Percentiles rank a stretch among this genome's conserved stretches.
These are phyloP conservation scores for Candida insectalens DNA, from an alignment of 805 yeast species.

Conservation along the genomic window DNA sequence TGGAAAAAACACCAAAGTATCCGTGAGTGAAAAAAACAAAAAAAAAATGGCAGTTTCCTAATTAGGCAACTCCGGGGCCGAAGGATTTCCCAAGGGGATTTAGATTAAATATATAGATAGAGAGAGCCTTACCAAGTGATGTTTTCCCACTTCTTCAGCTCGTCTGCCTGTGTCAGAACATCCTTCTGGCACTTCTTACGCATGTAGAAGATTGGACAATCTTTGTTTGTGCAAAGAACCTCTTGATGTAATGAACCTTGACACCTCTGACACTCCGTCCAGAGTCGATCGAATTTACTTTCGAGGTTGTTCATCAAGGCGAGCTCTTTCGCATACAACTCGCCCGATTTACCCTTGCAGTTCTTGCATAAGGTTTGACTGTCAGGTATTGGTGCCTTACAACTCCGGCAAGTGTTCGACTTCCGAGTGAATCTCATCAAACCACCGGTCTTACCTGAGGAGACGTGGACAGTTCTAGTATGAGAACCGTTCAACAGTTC, in stretches of 20 bases:
- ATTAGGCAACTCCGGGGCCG: too few species aligned
- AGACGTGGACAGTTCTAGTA: slow-evolving; percentile 64
- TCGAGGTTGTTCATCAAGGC: slow-evolving; percentile 75
- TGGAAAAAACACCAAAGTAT: too few species aligned
- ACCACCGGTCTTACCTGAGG: slow-evolving; percentile 77
- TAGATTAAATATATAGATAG: background rate
- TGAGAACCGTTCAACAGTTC: slow-evolving; percentile 77
- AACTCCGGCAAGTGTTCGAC: slow-evolving; percentile 80
- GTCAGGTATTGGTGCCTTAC: slow-evolving; percentile 68
- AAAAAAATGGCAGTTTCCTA: too few species aligned
- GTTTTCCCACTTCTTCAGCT: slow-evolving; percentile 57
- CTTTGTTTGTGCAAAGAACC: slow-evolving; percentile 88
- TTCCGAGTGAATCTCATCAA: slow-evolving; percentile 82
- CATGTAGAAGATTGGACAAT: slow-evolving; percentile 97
- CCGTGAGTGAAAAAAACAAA: too few species aligned
- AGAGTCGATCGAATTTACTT: slow-evolving; percentile 71
- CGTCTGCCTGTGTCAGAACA: slow-evolving; percentile 43
- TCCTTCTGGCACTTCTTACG: slow-evolving; percentile 80
- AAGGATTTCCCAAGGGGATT: too few species aligned
- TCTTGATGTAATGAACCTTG: slow-evolving; percentile 95
- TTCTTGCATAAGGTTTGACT: slow-evolving; percentile 55
- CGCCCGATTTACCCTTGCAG: slow-evolving; percentile 67
- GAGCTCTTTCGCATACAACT: slow-evolving; percentile 70
- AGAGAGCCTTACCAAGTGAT: slow-evolving; percentile 48
- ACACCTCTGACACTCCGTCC: slow-evolving; percentile 98